Evolutionary conservation across 2,329 filamentous ascomycete species (phyloP), one percentile per base, ranked within the genome.

Genomic region (Verruconis gallopava): DNA sequence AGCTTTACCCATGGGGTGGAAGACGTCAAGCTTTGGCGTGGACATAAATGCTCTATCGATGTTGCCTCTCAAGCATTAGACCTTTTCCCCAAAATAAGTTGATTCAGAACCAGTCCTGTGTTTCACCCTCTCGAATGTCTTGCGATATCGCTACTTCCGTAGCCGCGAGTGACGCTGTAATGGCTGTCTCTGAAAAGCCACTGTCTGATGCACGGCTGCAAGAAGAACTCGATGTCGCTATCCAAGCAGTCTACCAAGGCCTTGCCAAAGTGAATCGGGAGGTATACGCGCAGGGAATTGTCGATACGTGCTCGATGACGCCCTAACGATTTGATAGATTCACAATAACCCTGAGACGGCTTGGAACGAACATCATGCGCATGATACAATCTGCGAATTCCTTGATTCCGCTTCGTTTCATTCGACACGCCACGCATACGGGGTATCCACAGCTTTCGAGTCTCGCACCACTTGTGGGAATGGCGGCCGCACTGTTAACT

Each of bases 401-500:
- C 37, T 39, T 17, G 37, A 39, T 12, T n/a, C 17, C 21, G 21
- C 13, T 15, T 13, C 14, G 2, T 39, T 39, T 18, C 12, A 39
- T 17, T 17, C 37, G 9, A 30, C 37, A n/a, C 37, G 37, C 13
- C 19, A 14, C n/a, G 37, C 37, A 6, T 30, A 39, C 21, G 37
- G 21, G 13, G n/a, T 14, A 20, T 4, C 21, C 11, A 39, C 37
- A 22, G 37, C 9, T 22, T 39, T 28, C 21, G 37, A 39, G 25
- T 39, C 11, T 14, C 37, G 15, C 13, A 25, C 37, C 14, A 39
- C 37, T 2, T 19, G 15, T 15, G 37, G 37, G 13, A 39, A 14
- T n/a, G 21, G 38, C 28, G 12, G 37, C 3, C n/a, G n/a, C 4
- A 18, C 62, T 1, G 55, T 68, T 15, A 65, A 64, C 0, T 66